Base-by-base conservation (phyloP, 352 stramenopile species). In the Globisporangium perplexum region DNA sequence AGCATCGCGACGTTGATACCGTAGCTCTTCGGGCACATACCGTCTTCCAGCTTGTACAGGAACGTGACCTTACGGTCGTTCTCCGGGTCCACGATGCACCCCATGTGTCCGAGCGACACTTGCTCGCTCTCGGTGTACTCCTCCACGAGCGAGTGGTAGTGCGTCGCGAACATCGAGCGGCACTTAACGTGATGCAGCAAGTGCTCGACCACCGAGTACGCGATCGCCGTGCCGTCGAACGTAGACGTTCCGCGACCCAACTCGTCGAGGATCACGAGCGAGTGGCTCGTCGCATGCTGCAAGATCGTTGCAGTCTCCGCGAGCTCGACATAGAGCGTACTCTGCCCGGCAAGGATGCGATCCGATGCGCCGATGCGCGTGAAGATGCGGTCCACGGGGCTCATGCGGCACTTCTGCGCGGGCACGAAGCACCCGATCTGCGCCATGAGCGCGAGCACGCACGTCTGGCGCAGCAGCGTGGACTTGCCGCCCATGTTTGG, bases 341-440 rank as follows among this genome's bases (percentile, higher is more conserved):
- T 99, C 62, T 99, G 96, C 1, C 97, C 97, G 8, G 95, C 81
- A 31, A 99, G 81, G 53, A 99, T 99, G 39, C 95, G 82, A 67
- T 99, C 98, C 8, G 87, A 98, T 1, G 97, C 97, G 36, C 98
- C 97, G 41, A 99, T 94, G n/a, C 98, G 88, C 20, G 98, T 99
- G 67, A 99, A 99, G 50, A 99, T 98, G 17, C 97, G 92, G 70
- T 99, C 97, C 2, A 99, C 85, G 0, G 97, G 97, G 42, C 89
- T 98, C 41, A 99, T 66, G n/a, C 71, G 72, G 54, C 85, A 98
- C 47, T 78, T 82, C n/a, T 88, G 69, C 17, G 97, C 97, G 2
- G 97, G 97, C 20, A 99, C 97, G 60, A 97, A 99, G 67, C 95
- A 99, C 15, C 98, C 98, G n/a, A 99, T 92, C 73, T 99, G 97